phyloP scores from a whole-genome alignment of 1,284 basidiomycete species.

The Veloboletus limbatus region DNA sequence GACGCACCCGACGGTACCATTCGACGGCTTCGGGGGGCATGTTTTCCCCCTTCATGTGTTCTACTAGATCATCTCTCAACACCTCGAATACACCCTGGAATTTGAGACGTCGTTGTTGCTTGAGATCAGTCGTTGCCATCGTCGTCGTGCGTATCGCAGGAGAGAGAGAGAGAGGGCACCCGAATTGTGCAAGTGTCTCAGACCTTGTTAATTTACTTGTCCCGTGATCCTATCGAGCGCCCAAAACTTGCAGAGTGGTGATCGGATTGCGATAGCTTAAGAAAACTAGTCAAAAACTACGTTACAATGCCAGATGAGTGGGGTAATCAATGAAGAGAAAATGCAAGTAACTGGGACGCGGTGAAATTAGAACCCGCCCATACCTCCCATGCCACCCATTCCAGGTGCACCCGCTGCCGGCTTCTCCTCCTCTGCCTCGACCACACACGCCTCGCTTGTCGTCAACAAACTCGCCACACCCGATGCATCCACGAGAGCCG shows the following conservation, averaged over 20 bases:
- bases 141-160: constrained; percentile 6
- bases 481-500: constrained; percentile 85
- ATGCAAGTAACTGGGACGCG: constrained; percentile 3
- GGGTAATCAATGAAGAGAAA: constrained; percentile 10
- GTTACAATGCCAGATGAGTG: constrained; percentile 3
- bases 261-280: constrained; percentile 21
- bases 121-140: constrained; percentile 16
- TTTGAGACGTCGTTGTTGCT: constrained; percentile 25
- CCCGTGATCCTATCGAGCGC: too few species aligned
- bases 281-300: constrained; percentile 18
- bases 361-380: constrained; percentile 47
- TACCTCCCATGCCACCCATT: constrained; percentile 64
- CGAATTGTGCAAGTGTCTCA: too few species aligned
- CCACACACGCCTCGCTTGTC: constrained; percentile 91
- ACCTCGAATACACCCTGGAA: constrained; percentile 31
- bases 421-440: constrained; percentile 86
- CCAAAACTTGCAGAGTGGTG: too few species aligned
- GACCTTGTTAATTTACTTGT: too few species aligned
- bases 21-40: constrained; percentile 64
- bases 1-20: constrained; percentile 58
- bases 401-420: constrained; percentile 47
- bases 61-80: constrained; percentile 39
- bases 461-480: constrained; percentile 90
- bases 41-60: constrained; percentile 46
- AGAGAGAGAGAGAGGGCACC: not conserved